Evolutionary conservation across 2,329 filamentous ascomycete species (phyloP).

Genomic region (Leptographium procerum): DNA sequence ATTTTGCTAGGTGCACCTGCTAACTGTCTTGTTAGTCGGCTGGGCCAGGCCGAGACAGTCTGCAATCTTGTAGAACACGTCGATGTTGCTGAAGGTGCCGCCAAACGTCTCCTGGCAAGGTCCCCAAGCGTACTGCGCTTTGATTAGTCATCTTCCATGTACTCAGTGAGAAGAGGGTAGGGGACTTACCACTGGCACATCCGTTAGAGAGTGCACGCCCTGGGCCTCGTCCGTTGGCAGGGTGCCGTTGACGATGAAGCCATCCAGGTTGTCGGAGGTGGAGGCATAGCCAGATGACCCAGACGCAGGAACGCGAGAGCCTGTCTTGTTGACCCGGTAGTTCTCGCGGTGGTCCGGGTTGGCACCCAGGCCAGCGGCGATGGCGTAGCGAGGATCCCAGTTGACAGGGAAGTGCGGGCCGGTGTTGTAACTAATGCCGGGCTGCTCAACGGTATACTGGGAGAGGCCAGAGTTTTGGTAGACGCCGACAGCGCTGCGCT

Average conservation of each 20-base stretch:
- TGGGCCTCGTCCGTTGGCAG: constrained; percentile 49
- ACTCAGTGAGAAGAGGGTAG: no score
- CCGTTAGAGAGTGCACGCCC: constrained; percentile 67
- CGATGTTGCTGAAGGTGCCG: constrained; percentile 60
- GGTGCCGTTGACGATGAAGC: constrained; percentile 53
- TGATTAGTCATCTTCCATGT: not conserved
- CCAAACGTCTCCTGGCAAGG: constrained; percentile 71
- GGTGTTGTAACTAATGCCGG: constrained; percentile 57
- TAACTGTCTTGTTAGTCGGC: constrained; percentile 17
- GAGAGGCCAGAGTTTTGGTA: constrained; percentile 65
- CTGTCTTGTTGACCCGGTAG: constrained; percentile 58
- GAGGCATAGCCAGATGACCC: constrained; percentile 52
- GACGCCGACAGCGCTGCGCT: constrained; percentile 62
- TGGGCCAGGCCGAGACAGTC: constrained; percentile 49
- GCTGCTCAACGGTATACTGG: constrained; percentile 54
- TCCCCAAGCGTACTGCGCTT: constrained; percentile 49
- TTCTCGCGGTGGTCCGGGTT: constrained; percentile 67
- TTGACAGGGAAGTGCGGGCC: constrained; percentile 68
- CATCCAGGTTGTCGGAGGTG: constrained; percentile 42
- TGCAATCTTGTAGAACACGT: constrained; percentile 66
- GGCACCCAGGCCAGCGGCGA: constrained; percentile 61
- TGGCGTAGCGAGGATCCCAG: constrained; percentile 76
- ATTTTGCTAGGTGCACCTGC: not conserved
- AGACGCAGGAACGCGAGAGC: constrained; percentile 42
- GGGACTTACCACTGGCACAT: constrained; percentile 49